Evolutionary conservation across 78 protist species (phyloP), one percentile per base, ranked within the genome.

Genomic region (Polysphondylium violaceum): DNA sequence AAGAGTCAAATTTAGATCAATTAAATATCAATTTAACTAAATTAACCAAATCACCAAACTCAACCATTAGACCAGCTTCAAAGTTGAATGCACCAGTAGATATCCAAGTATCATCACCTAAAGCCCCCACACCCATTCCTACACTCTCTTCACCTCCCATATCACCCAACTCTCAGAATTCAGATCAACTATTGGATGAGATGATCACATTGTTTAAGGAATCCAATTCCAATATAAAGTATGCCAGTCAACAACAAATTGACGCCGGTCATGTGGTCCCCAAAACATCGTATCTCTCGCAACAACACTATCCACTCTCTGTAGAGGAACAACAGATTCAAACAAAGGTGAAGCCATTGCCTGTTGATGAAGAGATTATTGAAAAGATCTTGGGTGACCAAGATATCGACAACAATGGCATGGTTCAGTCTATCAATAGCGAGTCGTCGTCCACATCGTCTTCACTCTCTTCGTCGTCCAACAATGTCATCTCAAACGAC

Each of bases 91-190:
- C 77, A 40, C 79, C 91, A 17, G 91, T 83, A 1, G 91, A 83
- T 50, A 69, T 83, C 43, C 71, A 58, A 25, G 43, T 83, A 25
- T 43, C 81, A 69, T 55, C 91, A 59, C 91, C 91, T 19, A 83
- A 83, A 44, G 72, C 71, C 55, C 91, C 91, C 38, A 83, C 91
- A 59, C 91, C 91, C 19, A 83, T 71, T 21, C 63, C 91, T 40
- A 83, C 91, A 16, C 68, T 59, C 14, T 71, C 79, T 19, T 44
- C 72, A 43, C 74, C 69, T 14, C 76, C 90, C 16, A 41, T 44
- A 0, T 58, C 77, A 43, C 79, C 65, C 12, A 23, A 14, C 7
- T 2, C 27, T 2, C 27, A 61, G 33, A 40, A 51, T 14, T 40
- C 38, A 9, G 88, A 78, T 19, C 33, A 63, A 36, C 19, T 83